Evolutionary conservation across 176 grass and related monocot genomes (phyloP), one percentile per base, ranked within the genome.

Genomic region (Cocos nucifera): DNA sequence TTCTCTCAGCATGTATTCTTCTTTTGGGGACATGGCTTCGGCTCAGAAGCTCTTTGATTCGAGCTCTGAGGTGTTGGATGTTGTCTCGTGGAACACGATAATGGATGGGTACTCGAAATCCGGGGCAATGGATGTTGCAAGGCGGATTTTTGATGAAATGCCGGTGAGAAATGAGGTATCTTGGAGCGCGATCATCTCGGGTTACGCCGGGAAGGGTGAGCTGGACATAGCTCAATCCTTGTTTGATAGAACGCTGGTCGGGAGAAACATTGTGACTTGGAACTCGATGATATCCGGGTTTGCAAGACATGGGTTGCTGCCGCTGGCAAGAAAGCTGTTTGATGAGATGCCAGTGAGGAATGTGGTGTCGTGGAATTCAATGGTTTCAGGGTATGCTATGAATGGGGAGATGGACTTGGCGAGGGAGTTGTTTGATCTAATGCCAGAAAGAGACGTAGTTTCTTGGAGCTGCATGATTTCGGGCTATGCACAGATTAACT

Each of bases 391-490:
- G 6, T 90, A 90, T 16, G 17, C 49, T 10, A n/a, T 82, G 61
- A 80, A 82, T 4, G 61, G 75, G 0, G 69, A 74, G 22, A 83
- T 90, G 69, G 72, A 67, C 51, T 64, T 54, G 1, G 82, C 79
- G 0, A 79, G 49, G 27, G 19, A 74, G 28, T 61, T 90, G 56
- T 86, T 86, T 44, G 49, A 77, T 73, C 64, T 56, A 62, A 86
- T 90, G 82, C 82, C 72, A 0, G 72, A 83, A 26, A 82, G 82
- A 48, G 76, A 85, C 48, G 87, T 82, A 14, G 64, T 86, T 54
- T 85, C 73, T 15, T 90, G 79, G 82, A 90, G 76, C 3, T 82
- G 61, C 79, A 86, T 90, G 87, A 77, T 90, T 64, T 86, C 83
- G 0, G 82, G 87, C 30, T 86, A 82, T 70, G 76, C 76, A 15